Base-by-base conservation (phyloP, 2,329 filamentous ascomycete species). In the Phaeophleospora eucalypticola region DNA sequence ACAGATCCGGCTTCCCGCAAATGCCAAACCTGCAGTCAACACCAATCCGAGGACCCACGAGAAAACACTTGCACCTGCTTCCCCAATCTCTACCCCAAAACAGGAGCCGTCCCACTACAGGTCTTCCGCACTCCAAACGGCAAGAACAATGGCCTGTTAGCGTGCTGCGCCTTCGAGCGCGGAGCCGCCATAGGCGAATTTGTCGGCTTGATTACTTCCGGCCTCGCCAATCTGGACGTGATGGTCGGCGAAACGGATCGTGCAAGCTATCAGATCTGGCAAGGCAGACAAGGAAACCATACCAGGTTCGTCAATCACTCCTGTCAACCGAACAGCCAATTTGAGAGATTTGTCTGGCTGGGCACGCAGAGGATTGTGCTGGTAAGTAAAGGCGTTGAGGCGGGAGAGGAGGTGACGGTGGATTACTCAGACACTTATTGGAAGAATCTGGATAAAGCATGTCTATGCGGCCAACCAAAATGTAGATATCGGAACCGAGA, bases 221-320 rank as follows among this genome's bases (percentile, higher is more conserved):
- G 72, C 2, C 63, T 81, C 8, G 61, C 69, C 4, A 72, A 74
- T 48, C 63, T 76, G 10, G 78, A 81, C 53, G 77, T 81, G 7
- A 79, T 81, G 77, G 53, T 63, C 12, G 61, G 60, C 2, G 65
- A 75, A 44, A 63, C 62, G 2, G 60, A 63, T 16, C 70, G 70
- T 20, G 70, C 69, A 1, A 68, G 70, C 0, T 82, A 80, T 54
- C 78, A 82, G 57, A 80, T 81, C 45, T 81, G 72, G 69, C 78
- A 82, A 57, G 78, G 77, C 0, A 63, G 64, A 44, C 70, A 73
- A 59, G 76, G 78, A 3, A 81, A 81, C 56, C 79, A 76, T 53
- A 81, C 78, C 2, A 68, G 77, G 1, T 81, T 82, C 54, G 73
- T 80, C 34, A 81, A 81, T 58, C 74, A 81, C 56, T 80, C 76